A percentile compares a stretch with the other conserved stretches of the same genome.
Evolutionary conservation across 2,329 filamentous ascomycete genomes (phyloP).

Genomic region (Hortaea werneckii): DNA sequence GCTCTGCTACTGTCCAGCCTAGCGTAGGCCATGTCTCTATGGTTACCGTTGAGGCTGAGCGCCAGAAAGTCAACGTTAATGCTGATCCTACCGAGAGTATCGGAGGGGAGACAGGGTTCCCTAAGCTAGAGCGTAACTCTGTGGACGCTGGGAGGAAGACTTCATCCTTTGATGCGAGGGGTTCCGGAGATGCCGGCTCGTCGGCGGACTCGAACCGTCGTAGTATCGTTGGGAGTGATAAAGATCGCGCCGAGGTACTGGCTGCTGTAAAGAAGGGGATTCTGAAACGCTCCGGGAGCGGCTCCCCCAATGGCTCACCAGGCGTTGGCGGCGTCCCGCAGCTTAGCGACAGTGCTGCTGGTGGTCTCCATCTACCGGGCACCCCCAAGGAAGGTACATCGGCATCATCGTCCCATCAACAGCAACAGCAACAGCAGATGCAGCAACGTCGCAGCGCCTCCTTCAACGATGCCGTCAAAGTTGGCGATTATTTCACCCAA

Average conservation of each 20-base stretch:
- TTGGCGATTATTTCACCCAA: constrained; percentile 79
- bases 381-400: constrained; percentile 65
- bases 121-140: constrained; percentile 73
- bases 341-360: constrained; percentile 67
- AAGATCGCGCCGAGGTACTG: constrained; percentile 80
- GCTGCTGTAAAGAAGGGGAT: constrained; percentile 93
- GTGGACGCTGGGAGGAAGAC: constrained; percentile 49
- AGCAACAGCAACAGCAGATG: background rate
- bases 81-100: constrained; percentile 55
- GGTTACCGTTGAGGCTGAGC: constrained; percentile 89
- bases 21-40: constrained; percentile 83
- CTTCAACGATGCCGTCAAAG: constrained; percentile 34
- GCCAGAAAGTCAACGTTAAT: constrained; percentile 71
- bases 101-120: constrained; percentile 69
- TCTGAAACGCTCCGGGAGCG: constrained; percentile 63
- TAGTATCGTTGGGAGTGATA: constrained; percentile 85
- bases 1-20: constrained; percentile 28
- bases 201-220: constrained; percentile 57
- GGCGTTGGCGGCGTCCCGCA: constrained; percentile 53
- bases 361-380: constrained; percentile 61
- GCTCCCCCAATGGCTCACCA: constrained; percentile 59
- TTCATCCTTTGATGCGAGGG: constrained; percentile 5
- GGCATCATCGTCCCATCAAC: no score
- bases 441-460: constrained; percentile 39
- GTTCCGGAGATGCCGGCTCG: constrained; percentile 20